Conservation (phyloP, 1,139 yeast genomes). For the Magnusiomyces tetraspermus region DNA sequence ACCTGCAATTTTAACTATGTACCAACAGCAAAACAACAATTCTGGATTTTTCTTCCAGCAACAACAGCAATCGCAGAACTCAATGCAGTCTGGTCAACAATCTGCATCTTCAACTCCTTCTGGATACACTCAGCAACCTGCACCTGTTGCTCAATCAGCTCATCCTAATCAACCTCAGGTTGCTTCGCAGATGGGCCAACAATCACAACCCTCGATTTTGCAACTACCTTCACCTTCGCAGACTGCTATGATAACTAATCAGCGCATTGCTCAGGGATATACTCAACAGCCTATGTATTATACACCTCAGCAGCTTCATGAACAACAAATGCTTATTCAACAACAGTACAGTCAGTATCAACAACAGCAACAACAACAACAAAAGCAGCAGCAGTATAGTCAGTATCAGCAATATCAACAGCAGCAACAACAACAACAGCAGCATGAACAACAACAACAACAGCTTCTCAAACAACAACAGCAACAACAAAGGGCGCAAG, state of each 20-base stretch:
- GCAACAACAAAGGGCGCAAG: constrained; percentile 10
- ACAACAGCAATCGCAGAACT: constrained; percentile 12
- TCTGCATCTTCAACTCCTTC: not conserved
- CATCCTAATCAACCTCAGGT: constrained; percentile 1
- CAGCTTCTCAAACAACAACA: constrained; percentile 18
- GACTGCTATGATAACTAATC: constrained; percentile 21
- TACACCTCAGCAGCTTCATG: constrained; percentile 17
- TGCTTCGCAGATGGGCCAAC: not conserved
- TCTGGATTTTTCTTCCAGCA: constrained; percentile 22
- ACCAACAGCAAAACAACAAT: constrained; percentile 15
- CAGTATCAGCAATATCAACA: constrained; percentile 14
- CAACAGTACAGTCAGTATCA: constrained; percentile 12
- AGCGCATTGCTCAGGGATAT: constrained; percentile 18
- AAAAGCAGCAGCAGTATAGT: constrained; percentile 12
- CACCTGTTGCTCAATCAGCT: constrained; percentile 7
- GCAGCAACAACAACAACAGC: constrained; percentile 14
- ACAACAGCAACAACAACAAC: constrained; percentile 17
- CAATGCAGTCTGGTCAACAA: not conserved
- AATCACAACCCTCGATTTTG: constrained; percentile 19
- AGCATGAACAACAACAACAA: constrained; percentile 14
- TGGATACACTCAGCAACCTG: constrained; percentile 7
- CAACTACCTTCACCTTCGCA: constrained; percentile 25
- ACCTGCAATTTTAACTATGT: not conserved
- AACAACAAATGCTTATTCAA: constrained; percentile 13
- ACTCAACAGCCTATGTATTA: constrained; percentile 15